phyloP scores from a whole-genome alignment of 2,329 filamentous ascomycete genomes.

The Hypoxylon sp. region DNA sequence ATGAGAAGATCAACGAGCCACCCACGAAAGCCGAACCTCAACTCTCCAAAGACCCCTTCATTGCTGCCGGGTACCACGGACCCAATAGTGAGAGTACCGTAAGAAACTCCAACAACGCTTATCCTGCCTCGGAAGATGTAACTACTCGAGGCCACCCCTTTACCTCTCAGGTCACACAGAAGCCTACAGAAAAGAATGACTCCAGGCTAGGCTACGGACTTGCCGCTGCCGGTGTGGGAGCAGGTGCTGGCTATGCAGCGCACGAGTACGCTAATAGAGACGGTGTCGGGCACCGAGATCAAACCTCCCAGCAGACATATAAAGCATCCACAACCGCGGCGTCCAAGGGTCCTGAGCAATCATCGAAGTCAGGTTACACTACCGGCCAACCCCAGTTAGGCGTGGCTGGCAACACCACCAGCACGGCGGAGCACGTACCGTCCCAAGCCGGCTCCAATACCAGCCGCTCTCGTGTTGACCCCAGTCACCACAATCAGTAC shows the following conservation, averaged over 20 bases:
- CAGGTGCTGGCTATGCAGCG: conserved; percentile 31
- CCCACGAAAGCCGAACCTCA: neutral
- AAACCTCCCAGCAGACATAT: conserved; percentile 5
- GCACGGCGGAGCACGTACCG: neutral
- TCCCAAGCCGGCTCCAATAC: neutral
- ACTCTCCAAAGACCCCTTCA: conserved; percentile 17
- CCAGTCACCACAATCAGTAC: conserved; percentile 36
- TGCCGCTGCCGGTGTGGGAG: conserved; percentile 26
- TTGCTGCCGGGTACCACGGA: conserved; percentile 15
- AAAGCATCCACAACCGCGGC: neutral
- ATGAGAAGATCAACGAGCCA: conserved; percentile 13
- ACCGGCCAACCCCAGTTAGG: conserved; percentile 15
- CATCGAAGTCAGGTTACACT: neutral
- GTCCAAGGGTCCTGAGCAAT: neutral
- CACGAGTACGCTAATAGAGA: conserved; percentile 24
- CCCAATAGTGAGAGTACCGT: conserved; percentile 1
- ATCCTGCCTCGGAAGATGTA: conserved; percentile 8
- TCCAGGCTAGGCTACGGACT: conserved; percentile 23
- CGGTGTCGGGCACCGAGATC: neutral
- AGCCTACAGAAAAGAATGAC: conserved; percentile 8
- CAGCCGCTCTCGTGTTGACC: neutral
- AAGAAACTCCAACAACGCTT: neutral
- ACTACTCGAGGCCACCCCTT: conserved; percentile 2
- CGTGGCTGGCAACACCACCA: neutral
- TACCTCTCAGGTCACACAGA: conserved; percentile 11